phyloP scores from a whole-genome alignment of 164 flowering plant species.

The Umbilicus rupestris region DNA sequence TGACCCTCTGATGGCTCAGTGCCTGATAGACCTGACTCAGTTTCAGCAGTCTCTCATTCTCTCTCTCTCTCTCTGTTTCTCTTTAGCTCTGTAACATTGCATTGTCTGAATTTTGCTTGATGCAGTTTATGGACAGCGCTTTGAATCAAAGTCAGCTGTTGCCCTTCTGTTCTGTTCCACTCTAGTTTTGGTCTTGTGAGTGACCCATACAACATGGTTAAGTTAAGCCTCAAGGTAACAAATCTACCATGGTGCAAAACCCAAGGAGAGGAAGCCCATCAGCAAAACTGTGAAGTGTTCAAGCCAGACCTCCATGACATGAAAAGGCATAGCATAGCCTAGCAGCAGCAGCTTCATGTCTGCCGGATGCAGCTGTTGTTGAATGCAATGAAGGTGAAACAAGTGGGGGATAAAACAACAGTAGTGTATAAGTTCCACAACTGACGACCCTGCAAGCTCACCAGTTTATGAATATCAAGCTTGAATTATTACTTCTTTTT shows the following conservation, averaged over 20 bases:
- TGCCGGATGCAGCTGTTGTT: neutral
- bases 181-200: neutral
- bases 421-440: neutral
- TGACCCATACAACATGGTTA: constrained; percentile 1
- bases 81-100: constrained; percentile 2
- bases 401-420: neutral
- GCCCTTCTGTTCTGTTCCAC: neutral
- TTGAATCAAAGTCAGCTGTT: neutral
- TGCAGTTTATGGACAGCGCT: neutral
- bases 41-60: neutral
- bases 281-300: neutral
- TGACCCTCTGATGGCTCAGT: constrained; percentile 1
- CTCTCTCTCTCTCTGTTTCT: neutral
- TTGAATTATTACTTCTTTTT: no score
- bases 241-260: neutral
- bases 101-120: neutral
- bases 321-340: constrained; percentile 3
- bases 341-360: neutral
- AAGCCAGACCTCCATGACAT: constrained; percentile 1
- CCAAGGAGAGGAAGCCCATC: neutral
- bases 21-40: neutral
- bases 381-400: constrained; percentile 1
- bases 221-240: neutral
- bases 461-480: no score
- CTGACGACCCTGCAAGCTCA: neutral